phyloP scores from a whole-genome alignment of 371 early-diverging fungal genomes.

The Dinochytrium kinnereticum region DNA sequence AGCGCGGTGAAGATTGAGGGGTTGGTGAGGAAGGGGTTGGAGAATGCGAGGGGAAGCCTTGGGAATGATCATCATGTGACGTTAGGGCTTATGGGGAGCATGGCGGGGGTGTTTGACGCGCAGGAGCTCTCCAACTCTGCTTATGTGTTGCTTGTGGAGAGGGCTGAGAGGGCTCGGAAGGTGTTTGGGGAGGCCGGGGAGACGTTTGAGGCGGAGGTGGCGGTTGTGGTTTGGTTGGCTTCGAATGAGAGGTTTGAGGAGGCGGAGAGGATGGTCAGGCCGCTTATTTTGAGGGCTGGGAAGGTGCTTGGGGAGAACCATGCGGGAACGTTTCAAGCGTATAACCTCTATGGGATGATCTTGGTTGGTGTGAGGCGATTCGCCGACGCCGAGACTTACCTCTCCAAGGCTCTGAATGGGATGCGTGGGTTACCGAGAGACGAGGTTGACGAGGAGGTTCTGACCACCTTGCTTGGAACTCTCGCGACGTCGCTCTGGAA shows the following conservation, averaged over 20 bases:
- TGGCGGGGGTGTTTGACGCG: background rate
- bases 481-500: background rate
- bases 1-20: background rate
- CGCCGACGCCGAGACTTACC: background rate
- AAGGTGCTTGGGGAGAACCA: background rate
- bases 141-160: background rate
- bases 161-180: background rate
- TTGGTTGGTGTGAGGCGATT: background rate
- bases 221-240: background rate
- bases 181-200: background rate
- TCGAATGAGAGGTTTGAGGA: background rate
- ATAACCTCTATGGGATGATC: background rate
- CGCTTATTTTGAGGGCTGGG: background rate
- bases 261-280: background rate
- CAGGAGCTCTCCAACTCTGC: background rate
- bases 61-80: background rate
- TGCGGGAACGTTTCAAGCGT: background rate
- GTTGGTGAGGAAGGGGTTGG: background rate
- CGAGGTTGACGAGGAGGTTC: background rate
- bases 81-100: background rate
- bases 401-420: background rate
- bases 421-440: background rate
- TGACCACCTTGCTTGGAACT: background rate
- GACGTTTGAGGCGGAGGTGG: background rate
- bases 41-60: background rate